Conservation (phyloP, 2,329 filamentous ascomycete genomes). For the Anthostomella pinea region DNA sequence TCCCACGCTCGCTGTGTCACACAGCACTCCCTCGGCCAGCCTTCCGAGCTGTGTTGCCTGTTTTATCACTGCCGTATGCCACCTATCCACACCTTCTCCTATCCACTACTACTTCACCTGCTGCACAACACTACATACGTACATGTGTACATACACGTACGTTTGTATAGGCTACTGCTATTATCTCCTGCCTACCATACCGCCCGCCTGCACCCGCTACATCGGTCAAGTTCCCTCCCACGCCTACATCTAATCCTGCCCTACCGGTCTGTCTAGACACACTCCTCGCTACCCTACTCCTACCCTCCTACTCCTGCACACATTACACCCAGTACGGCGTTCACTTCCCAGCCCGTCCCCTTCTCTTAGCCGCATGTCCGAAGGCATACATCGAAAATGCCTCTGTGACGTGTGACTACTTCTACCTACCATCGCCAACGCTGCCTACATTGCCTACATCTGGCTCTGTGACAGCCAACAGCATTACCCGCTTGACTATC, state of each 20-base stretch:
- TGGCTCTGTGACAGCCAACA: slow-evolving; percentile 31
- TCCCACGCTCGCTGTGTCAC: slow-evolving; percentile 1
- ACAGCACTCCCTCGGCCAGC: slow-evolving; percentile 8
- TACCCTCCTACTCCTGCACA: slow-evolving; percentile 1
- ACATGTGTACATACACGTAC: slow-evolving; percentile 24
- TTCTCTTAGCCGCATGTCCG: slow-evolving; percentile 25
- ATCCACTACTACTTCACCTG: slow-evolving; percentile 9
- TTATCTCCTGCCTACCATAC: neutral
- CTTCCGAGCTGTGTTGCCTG: slow-evolving; percentile 14
- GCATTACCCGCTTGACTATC: slow-evolving; percentile 28
- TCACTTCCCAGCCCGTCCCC: slow-evolving; percentile 28
- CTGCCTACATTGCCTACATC: slow-evolving; percentile 27
- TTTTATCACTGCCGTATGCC: slow-evolving; percentile 14
- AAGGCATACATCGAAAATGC: slow-evolving; percentile 30
- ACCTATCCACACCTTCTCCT: slow-evolving; percentile 8
- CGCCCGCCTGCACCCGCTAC: slow-evolving; percentile 14
- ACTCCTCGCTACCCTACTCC: neutral
- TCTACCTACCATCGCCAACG: slow-evolving; percentile 26
- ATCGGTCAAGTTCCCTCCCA: slow-evolving; percentile 11
- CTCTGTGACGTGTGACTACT: slow-evolving; percentile 37
- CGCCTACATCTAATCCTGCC: slow-evolving; percentile 21
- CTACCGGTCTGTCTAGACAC: slow-evolving; percentile 12
- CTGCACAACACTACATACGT: slow-evolving; percentile 12
- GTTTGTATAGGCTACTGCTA: slow-evolving; percentile 23
- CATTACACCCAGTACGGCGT: slow-evolving; percentile 16